Conservation (phyloP, 768 basidiomycete species). For the Amanita molliuscula region DNA sequence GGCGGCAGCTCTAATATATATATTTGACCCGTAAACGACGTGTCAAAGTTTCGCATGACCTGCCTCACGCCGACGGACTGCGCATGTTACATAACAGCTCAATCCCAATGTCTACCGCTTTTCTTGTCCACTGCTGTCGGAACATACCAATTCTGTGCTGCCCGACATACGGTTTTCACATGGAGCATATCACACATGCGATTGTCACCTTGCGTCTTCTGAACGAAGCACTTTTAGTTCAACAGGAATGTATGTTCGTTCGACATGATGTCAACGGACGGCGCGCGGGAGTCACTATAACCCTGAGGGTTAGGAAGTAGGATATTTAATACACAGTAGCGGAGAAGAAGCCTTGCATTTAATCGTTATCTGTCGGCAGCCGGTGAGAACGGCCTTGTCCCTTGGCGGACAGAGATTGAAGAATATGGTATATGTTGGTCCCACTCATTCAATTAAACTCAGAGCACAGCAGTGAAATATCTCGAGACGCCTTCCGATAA, state of each 20-base stretch:
- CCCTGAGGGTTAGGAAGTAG: too few species aligned
- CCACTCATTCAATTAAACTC: constrained; percentile 4
- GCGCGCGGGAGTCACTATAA: neutral
- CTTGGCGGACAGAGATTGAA: constrained; percentile 3
- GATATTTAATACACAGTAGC: neutral
- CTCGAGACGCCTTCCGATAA: neutral
- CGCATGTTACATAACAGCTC: too few species aligned
- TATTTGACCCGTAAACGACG: neutral
- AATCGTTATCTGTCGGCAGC: constrained; percentile 1
- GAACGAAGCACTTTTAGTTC: too few species aligned
- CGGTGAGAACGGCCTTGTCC: constrained; percentile 1
- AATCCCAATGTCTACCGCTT: too few species aligned
- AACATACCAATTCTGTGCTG: too few species aligned
- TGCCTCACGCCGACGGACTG: neutral
- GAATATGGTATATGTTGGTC: constrained; percentile 1
- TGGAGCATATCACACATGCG: too few species aligned
- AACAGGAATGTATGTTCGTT: too few species aligned
- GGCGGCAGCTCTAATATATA: neutral
- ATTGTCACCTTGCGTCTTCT: too few species aligned
- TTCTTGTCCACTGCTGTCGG: too few species aligned
- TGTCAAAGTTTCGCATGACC: neutral
- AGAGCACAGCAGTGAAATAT: neutral
- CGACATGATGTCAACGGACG: neutral
- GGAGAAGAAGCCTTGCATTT: neutral
- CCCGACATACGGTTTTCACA: too few species aligned